phyloP scores from a whole-genome alignment of 2,329 filamentous ascomycete genomes.

The Phialophora expanda region DNA sequence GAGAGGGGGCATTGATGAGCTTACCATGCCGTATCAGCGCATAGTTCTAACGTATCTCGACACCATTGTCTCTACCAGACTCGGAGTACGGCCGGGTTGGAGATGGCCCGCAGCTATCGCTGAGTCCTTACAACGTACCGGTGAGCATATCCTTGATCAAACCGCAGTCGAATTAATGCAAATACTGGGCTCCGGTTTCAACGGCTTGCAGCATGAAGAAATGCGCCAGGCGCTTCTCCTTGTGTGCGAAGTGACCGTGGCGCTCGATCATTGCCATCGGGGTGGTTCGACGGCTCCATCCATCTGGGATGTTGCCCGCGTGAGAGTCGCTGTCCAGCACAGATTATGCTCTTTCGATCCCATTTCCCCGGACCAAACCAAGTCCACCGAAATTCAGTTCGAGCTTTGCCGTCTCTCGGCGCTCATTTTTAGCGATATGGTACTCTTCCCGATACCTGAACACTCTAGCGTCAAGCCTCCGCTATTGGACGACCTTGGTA shows the following conservation, averaged over 20 bases:
- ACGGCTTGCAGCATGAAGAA: not conserved
- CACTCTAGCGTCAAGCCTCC: not conserved
- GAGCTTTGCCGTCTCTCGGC: constrained; percentile 5
- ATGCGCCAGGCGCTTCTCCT: constrained; percentile 10
- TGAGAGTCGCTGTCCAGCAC: constrained; percentile 10
- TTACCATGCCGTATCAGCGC: constrained; percentile 9
- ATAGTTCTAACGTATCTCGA: constrained; percentile 9
- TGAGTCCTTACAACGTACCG: constrained; percentile 7
- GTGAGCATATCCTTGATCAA: constrained; percentile 7
- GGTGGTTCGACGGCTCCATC: constrained; percentile 1
- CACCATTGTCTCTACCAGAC: constrained; percentile 4
- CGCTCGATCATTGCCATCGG: constrained; percentile 12
- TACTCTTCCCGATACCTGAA: constrained; percentile 5
- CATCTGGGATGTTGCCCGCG: constrained; percentile 1
- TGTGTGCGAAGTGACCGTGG: constrained; percentile 6
- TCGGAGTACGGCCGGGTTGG: constrained; percentile 1
- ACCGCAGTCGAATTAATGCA: not conserved
- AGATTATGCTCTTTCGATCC: constrained; percentile 6
- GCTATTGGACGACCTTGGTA: constrained; percentile 2
- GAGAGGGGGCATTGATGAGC: constrained; percentile 11
- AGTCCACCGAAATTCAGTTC: constrained; percentile 1
- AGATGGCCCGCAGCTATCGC: constrained; percentile 6
- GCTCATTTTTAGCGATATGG: constrained; percentile 5
- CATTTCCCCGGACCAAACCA: not conserved
- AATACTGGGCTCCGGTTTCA: constrained; percentile 5